Evolutionary conservation across 2,329 filamentous ascomycete genomes (phyloP).

Genomic region (Neonectria punicea): DNA sequence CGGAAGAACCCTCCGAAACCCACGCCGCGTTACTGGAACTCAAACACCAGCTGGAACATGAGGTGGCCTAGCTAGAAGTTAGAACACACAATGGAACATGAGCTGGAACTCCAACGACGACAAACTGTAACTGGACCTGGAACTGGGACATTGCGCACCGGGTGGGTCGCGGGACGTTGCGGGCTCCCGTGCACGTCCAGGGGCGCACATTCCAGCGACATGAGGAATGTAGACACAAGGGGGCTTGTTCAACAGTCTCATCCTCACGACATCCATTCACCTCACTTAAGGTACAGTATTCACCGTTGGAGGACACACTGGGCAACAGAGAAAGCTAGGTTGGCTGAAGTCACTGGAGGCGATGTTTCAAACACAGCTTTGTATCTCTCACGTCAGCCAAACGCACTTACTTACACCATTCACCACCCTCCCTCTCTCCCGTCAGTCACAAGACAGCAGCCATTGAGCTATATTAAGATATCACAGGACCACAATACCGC

Average conservation of each 20-base stretch:
- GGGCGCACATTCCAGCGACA: slow-evolving; percentile 24
- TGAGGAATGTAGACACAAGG: slow-evolving; percentile 18
- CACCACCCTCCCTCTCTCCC: neutral
- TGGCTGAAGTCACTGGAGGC: neutral
- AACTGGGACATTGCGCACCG: slow-evolving; percentile 34
- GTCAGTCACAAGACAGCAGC: slow-evolving; percentile 13
- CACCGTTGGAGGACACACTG: neutral
- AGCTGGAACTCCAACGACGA: slow-evolving; percentile 11
- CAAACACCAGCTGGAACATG: slow-evolving; percentile 14
- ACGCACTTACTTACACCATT: neutral
- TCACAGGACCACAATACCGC: neutral
- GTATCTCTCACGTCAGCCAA: slow-evolving; percentile 21
- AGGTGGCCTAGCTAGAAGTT: neutral
- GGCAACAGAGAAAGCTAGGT: slow-evolving; percentile 1
- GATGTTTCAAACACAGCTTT: slow-evolving; percentile 5
- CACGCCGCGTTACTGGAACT: slow-evolving; percentile 14
- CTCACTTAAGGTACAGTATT: too few relatives aligned
- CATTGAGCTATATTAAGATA: slow-evolving; percentile 19
- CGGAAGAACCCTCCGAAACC: neutral
- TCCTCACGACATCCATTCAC: neutral
- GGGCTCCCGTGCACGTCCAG: slow-evolving; percentile 30
- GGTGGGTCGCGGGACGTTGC: slow-evolving; percentile 39
- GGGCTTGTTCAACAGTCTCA: neutral
- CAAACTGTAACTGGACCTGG: slow-evolving; percentile 13
- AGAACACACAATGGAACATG: slow-evolving; percentile 15